Evolutionary conservation across 1,284 basidiomycete genomes (phyloP), one percentile per base, ranked within the genome.

Genomic region (Ganoderma boninense): DNA sequence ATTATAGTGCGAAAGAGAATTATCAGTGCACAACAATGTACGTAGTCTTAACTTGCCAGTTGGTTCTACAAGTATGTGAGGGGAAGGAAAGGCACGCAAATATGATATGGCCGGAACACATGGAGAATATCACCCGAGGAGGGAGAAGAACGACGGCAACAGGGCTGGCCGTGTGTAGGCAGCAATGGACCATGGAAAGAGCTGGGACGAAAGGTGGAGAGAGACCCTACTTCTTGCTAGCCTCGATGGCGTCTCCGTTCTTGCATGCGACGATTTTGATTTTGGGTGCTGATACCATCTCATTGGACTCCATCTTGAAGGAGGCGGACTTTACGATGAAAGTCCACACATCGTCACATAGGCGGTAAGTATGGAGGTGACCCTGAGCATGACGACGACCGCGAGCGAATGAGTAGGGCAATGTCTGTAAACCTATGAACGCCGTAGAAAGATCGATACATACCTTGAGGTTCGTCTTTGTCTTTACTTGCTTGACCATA

Each of bases 201-300:
- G n/a, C 40, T 11, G 6, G 11, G 18, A n/a, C 14, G 40, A 44
- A 26, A 13, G 54, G 32, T 57, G 56, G 44, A 43, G 13, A 5
- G 40, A 38, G 64, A 38, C 26, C 20, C 79, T 75, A 87, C 80
- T 92, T 91, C 86, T 93, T 94, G 69, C 87, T 89, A 40, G 88
- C 87, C 75, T 95, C 94, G 66, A 95, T 88, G 42, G 91, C 92
- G 74, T 96, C 95, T 38, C 93, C 95, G 77, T 94, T 95, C 87
- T 97, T 98, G 85, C 96, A 97, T 3, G 97, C 96, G 73, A 98
- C 95, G 69, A 98, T 97, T 86, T 97, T 97, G 82, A 97, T 94
- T 81, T 94, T 92, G 49, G 87, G 87, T 1, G 93, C 90, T 14
- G 84, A 87, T 44, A 97, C 91, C 77, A 89, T 84, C 75, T 95